These are phyloP conservation scores for Verbena officinalis DNA, from an alignment of 257 asterid species.

Conservation along the genomic window DNA sequence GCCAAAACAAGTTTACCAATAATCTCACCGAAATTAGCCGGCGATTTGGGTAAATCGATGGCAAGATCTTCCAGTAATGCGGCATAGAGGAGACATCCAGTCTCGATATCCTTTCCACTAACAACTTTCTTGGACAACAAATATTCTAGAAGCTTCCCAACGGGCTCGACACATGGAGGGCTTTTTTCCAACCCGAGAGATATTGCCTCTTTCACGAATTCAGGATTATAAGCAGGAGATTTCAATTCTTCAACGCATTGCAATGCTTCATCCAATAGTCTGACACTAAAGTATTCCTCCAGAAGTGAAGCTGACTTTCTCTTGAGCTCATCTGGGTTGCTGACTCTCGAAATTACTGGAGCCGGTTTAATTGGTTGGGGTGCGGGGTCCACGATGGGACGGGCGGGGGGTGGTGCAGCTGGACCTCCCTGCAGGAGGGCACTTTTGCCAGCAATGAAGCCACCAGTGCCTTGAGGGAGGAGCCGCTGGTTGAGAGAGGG, in stretches of 20 bases:
- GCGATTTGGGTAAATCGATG: slow-evolving; percentile 91
- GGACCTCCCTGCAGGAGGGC: slow-evolving; percentile 74
- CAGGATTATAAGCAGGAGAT: slow-evolving; percentile 75
- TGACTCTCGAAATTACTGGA: slow-evolving; percentile 37
- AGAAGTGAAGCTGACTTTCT: slow-evolving; percentile 61
- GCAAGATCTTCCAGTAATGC: slow-evolving; percentile 75
- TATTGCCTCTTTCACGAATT: slow-evolving; percentile 77
- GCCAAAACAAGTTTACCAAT: slow-evolving; percentile 63
- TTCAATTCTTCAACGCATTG: slow-evolving; percentile 81
- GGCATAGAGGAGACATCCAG: slow-evolving; percentile 60
- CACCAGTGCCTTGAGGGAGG: slow-evolving; percentile 74
- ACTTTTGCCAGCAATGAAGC: slow-evolving; percentile 60
- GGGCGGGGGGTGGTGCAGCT: slow-evolving; percentile 42
- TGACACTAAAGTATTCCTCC: slow-evolving; percentile 76
- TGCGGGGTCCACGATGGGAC: slow-evolving; percentile 41
- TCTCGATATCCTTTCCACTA: slow-evolving; percentile 39
- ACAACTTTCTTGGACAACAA: slow-evolving; percentile 60
- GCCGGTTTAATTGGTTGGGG: slow-evolving; percentile 42
- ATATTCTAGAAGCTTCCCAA: slow-evolving; percentile 59
- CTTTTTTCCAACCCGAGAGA: slow-evolving; percentile 75
- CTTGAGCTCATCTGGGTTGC: slow-evolving; percentile 56
- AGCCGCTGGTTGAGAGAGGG: slow-evolving; percentile 52
- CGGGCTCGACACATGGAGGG: slow-evolving; percentile 66
- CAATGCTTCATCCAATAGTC: slow-evolving; percentile 76
- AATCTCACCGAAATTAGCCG: slow-evolving; percentile 78